Base-by-base conservation (phyloP, 2,329 filamentous ascomycete species). In the Colletotrichum falcatum region DNA sequence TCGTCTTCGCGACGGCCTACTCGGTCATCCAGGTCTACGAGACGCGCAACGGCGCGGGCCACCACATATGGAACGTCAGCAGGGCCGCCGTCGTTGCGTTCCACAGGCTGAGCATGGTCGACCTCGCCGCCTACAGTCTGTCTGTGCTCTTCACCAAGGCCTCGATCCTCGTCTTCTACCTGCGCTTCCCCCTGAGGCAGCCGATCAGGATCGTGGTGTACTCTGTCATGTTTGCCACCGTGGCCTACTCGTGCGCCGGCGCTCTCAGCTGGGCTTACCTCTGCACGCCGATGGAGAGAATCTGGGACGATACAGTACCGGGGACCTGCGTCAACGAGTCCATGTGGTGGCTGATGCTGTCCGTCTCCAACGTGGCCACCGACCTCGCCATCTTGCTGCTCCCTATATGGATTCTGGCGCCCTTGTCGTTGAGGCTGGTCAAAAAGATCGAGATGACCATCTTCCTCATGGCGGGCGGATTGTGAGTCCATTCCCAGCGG, bases 161-260 rank as follows among this genome's bases (percentile, higher is more conserved):
- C 4, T 75, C 74, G 2, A 72, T 75, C 16, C 56, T 75, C 4
- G 44, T 66, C 20, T 75, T 75, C 16, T 75, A 74, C 53, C 67
- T 75, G 0, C 74, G 74, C 2, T 75, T 75, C 20, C 65, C 71
- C 1, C 59, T 72, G 16, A 63, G 54, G 9, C 46, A 18, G 0
- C 18, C 35, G 2, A 55, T 67, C 1, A 42, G 44, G 26, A 37
- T 37, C 0, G 68, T 64, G 0, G 63, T 72, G 2, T 72, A 72
- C 23, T n/a, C 49, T 6, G 63, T 72, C 59, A 71, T 72, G 59
- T 59, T 71, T 3, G 67, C 68, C 14, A 66, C 68, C 14, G 49
- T 58, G 5, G 71, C 39, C 0, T 72, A 72, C 55, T 71, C 67
- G n/a, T 26, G 20, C 11, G 63, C 67, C 6, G 67, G 61, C 11